Percentiles rank a stretch among this genome's conserved stretches.
phyloP scores from a whole-genome alignment of 257 asterid genomes.

The Gentiana dahurica region DNA sequence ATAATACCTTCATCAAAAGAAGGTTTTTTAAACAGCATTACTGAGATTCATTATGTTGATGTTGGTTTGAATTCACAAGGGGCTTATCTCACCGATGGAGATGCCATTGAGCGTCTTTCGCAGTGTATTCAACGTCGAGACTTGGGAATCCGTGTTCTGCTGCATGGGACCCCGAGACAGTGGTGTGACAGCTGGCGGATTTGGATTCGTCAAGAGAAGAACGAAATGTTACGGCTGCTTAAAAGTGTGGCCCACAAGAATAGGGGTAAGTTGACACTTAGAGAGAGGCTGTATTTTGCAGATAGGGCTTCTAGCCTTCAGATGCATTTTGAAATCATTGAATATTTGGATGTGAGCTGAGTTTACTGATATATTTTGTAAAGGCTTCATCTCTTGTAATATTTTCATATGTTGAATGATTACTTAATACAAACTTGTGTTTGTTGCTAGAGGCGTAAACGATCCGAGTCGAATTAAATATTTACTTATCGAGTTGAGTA shows the following conservation, averaged over 20 bases:
- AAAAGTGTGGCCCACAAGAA: conserved; percentile 38
- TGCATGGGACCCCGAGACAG: conserved; percentile 96
- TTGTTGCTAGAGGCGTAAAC: too few relatives aligned
- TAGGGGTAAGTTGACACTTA: conserved; percentile 48
- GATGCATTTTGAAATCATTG: conserved; percentile 88
- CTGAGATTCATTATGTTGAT: conserved; percentile 86
- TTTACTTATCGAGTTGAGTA: too few relatives aligned
- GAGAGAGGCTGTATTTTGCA: conserved; percentile 76
- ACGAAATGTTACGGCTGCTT: conserved; percentile 52
- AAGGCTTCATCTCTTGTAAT: too few relatives aligned
- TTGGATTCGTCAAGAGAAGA: conserved; percentile 75
- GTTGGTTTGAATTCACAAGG: conserved; percentile 79
- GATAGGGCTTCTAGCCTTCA: conserved; percentile 53
- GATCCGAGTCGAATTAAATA: too few relatives aligned
- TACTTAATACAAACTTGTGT: too few relatives aligned
- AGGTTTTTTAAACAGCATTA: conserved; percentile 50
- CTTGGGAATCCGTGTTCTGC: conserved; percentile 46
- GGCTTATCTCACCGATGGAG: conserved; percentile 64
- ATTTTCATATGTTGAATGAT: too few relatives aligned
- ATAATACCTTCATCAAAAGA: conserved; percentile 60
- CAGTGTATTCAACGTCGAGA: conserved; percentile 33
- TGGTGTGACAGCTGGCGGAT: conserved; percentile 67
- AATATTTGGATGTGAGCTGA: conserved; percentile 58
- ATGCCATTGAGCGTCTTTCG: conserved; percentile 42
- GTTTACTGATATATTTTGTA: neutral